Evolutionary conservation across 257 asterid genomes (phyloP).

Genomic region (Anisodus tanguticus): DNA sequence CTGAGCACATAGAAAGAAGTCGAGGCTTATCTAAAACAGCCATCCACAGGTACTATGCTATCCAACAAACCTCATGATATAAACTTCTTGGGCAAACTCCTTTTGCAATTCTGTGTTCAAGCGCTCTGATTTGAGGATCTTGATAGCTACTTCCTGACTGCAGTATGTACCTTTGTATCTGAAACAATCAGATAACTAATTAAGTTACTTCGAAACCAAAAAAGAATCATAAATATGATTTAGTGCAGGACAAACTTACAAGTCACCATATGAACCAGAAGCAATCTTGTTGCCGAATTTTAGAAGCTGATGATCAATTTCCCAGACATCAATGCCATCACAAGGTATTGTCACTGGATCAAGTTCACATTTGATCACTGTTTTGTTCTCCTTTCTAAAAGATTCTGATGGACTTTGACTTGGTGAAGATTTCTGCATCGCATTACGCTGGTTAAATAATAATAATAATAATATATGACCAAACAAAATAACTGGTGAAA

Average conservation of each 20-base stretch:
- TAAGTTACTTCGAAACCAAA: constrained; percentile 33
- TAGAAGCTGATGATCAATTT: constrained; percentile 51
- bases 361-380: constrained; percentile 43
- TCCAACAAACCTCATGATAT: constrained; percentile 83
- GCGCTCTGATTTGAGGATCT: constrained; percentile 90
- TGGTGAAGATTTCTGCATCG: constrained; percentile 47
- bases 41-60: constrained; percentile 16
- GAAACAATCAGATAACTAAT: constrained; percentile 32
- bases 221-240: constrained; percentile 23
- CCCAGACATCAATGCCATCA: constrained; percentile 61
- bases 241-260: constrained; percentile 40
- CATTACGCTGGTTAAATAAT: constrained; percentile 7
- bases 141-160: constrained; percentile 95
- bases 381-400: constrained; percentile 36
- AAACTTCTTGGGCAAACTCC: constrained; percentile 97
- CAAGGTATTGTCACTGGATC: constrained; percentile 52
- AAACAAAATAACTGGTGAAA: neutral
- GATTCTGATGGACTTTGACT: constrained; percentile 42
- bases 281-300: constrained; percentile 50
- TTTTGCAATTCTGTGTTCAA: constrained; percentile 78
- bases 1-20: neutral
- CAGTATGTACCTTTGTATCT: constrained; percentile 89
- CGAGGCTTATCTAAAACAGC: neutral
- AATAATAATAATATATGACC: neutral
- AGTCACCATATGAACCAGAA: constrained; percentile 59